phyloP scores from a whole-genome alignment of 2,329 filamentous ascomycete species.

The Corinectria fuckeliana region DNA sequence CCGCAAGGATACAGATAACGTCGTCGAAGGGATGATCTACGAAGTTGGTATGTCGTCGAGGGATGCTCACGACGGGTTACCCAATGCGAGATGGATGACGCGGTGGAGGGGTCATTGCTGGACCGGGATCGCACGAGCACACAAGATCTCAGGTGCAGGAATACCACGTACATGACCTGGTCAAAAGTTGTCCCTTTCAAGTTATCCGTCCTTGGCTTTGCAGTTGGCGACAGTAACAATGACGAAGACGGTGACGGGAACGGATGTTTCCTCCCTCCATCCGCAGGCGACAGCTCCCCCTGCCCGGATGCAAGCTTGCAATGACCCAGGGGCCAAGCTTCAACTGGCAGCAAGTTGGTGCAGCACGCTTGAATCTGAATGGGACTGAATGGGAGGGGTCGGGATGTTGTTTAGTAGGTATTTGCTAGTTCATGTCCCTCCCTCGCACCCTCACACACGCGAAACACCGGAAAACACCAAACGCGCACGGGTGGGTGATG shows the following conservation, averaged over 20 bases:
- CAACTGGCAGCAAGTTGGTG: conserved; percentile 6
- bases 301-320: conserved; percentile 2
- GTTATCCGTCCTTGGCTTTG: background rate
- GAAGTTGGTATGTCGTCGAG: background rate
- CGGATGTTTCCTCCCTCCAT: conserved; percentile 10
- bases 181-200: background rate
- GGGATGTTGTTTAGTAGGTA: too few relatives aligned
- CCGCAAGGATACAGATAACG: background rate
- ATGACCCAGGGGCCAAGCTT: background rate
- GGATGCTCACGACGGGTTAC: background rate
- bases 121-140: background rate
- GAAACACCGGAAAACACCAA: background rate
- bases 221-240: background rate
- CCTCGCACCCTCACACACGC: background rate
- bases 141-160: background rate
- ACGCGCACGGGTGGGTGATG: too few relatives aligned
- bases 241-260: background rate
- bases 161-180: background rate
- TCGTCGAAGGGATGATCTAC: too few relatives aligned
- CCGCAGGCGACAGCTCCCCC: conserved; percentile 8
- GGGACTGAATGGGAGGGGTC: background rate
- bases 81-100: conserved; percentile 4
- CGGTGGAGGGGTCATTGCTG: background rate
- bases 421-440: conserved; percentile 1
- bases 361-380: conserved; percentile 3